phyloP scores from a whole-genome alignment of 306 rosid genomes.

The Trifolium fragiferum region DNA sequence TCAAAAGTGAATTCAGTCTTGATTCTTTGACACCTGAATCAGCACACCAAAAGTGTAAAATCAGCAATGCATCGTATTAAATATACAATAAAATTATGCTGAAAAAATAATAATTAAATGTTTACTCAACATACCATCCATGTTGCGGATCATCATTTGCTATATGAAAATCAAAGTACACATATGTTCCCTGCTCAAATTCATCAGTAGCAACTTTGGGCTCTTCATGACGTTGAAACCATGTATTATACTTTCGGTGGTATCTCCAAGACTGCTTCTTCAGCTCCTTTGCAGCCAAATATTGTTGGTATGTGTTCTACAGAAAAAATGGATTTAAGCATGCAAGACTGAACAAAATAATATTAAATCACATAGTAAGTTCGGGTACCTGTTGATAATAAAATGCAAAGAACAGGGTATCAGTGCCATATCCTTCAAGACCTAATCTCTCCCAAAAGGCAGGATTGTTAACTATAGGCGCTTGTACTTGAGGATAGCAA shows the following conservation, averaged over 20 bases:
- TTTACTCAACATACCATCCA: slow-evolving; percentile 76
- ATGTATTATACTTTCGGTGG: slow-evolving; percentile 90
- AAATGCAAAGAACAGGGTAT: slow-evolving; percentile 89
- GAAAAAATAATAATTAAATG: slow-evolving; percentile 18
- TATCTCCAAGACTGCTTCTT: slow-evolving; percentile 99
- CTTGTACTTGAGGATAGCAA: slow-evolving; percentile 93
- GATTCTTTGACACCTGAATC: slow-evolving; percentile 94
- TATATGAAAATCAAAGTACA: slow-evolving; percentile 91
- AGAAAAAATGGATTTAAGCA: slow-evolving; percentile 35
- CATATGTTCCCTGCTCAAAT: slow-evolving; percentile 94
- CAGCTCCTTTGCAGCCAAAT: slow-evolving; percentile 97
- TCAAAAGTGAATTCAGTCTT: slow-evolving; percentile 94
- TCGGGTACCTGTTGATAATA: slow-evolving; percentile 88
- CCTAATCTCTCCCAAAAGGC: slow-evolving; percentile 95
- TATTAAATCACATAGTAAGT: slow-evolving; percentile 16
- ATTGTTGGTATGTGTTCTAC: slow-evolving; percentile 95
- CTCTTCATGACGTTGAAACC: slow-evolving; percentile 99
- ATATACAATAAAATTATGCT: slow-evolving; percentile 13
- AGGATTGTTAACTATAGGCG: slow-evolving; percentile 90
- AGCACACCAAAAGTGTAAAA: slow-evolving; percentile 38
- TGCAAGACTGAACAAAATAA: slow-evolving; percentile 23
- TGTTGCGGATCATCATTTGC: slow-evolving; percentile 85
- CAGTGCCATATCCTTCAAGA: slow-evolving; percentile 69
- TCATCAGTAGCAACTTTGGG: slow-evolving; percentile 99
- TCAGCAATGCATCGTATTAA: background rate